Conservation (phyloP, 1,139 yeast genomes). For the Blastobotrys buckinghamii region DNA sequence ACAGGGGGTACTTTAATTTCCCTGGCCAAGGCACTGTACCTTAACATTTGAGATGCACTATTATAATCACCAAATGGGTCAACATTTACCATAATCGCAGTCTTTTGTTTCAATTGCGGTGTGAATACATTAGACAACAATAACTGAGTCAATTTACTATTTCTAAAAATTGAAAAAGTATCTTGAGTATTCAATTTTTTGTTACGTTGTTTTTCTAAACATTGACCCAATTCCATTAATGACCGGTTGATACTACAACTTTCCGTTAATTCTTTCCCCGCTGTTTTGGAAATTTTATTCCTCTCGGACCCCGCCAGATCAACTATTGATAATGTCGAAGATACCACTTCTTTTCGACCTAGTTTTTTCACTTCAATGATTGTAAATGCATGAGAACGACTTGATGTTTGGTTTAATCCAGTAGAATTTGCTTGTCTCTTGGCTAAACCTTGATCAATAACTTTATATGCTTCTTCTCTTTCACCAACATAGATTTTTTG, state of each 20-base stretch:
- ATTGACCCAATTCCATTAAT: conserved; percentile 44
- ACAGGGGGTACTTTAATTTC: conserved; percentile 24
- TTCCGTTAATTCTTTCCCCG: conserved; percentile 33
- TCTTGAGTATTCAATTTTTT: conserved; percentile 20
- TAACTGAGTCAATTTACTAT: conserved; percentile 44
- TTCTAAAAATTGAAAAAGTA: conserved; percentile 36
- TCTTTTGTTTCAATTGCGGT: conserved; percentile 28
- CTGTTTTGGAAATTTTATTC: conserved; percentile 40
- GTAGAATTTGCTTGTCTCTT: conserved; percentile 32
- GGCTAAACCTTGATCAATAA: conserved; percentile 28
- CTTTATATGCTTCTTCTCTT: conserved; percentile 26
- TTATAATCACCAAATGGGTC: conserved; percentile 62
- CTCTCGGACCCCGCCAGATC: conserved; percentile 50
- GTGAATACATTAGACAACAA: conserved; percentile 42
- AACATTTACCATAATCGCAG: conserved; percentile 45
- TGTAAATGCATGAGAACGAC: conserved; percentile 39
- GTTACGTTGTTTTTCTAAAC: conserved; percentile 36
- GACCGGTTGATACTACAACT: conserved; percentile 43
- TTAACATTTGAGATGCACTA: conserved; percentile 45
- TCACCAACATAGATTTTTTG: conserved; percentile 28
- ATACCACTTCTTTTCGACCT: conserved; percentile 17
- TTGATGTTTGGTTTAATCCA: conserved; percentile 30
- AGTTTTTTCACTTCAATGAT: conserved; percentile 31
- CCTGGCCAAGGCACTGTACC: conserved; percentile 37
- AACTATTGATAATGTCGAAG: conserved; percentile 37